Percentiles rank a stretch among this genome's conserved stretches.
Evolutionary conservation across 2,329 filamentous ascomycete genomes (phyloP).

Genomic region (Colletotrichum musicola): DNA sequence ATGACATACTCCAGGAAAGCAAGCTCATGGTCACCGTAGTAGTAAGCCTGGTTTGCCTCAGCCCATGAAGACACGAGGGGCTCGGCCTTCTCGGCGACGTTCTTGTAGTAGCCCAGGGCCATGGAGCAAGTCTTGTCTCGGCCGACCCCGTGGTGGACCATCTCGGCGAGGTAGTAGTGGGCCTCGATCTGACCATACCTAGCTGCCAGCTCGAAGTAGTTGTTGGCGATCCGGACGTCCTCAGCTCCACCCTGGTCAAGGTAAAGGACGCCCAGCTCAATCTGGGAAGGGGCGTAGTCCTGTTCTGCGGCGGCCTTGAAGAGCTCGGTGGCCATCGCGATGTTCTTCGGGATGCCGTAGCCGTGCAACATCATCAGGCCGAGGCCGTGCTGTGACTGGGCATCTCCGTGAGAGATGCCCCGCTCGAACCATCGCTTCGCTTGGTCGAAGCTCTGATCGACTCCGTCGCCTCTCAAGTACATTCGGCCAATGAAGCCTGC

Average conservation of each 20-base stretch:
- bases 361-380: constrained; percentile 88
- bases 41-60: constrained; percentile 87
- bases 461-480: constrained; percentile 89
- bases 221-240: constrained; percentile 81
- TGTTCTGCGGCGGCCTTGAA: constrained; percentile 86
- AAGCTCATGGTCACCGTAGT: constrained; percentile 81
- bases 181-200: constrained; percentile 88
- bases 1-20: constrained; percentile 87
- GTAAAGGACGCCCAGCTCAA: constrained; percentile 85
- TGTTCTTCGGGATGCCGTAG: constrained; percentile 75
- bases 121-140: constrained; percentile 82
- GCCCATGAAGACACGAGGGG: constrained; percentile 81
- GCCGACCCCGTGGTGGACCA: constrained; percentile 84
- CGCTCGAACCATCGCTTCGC: constrained; percentile 88
- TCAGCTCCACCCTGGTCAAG: constrained; percentile 81
- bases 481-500: constrained; percentile 91
- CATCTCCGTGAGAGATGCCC: constrained; percentile 80
- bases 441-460: constrained; percentile 80
- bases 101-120: constrained; percentile 86
- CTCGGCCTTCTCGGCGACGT: constrained; percentile 80
- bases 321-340: constrained; percentile 78
- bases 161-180: constrained; percentile 91
- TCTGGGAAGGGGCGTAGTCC: constrained; percentile 83
- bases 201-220: constrained; percentile 89
- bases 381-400: constrained; percentile 86